phyloP scores from a whole-genome alignment of 2,329 filamentous ascomycete genomes.

The Sporothrix pallida region DNA sequence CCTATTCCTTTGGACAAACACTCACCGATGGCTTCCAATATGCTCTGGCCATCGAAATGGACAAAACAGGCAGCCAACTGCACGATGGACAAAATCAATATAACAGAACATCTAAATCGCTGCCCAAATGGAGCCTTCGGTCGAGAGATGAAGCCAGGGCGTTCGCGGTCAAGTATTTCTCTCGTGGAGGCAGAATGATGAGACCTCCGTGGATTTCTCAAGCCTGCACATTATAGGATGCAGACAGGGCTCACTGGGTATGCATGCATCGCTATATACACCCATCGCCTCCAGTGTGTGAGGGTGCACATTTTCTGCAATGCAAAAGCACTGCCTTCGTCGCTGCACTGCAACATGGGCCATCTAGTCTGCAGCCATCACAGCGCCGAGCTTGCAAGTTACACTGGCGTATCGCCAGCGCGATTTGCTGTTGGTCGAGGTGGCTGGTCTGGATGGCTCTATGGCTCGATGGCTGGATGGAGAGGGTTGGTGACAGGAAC shows the following conservation, averaged over 20 bases:
- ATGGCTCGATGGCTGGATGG: neutral
- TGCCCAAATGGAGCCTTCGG: too few species aligned
- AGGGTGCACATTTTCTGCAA: neutral
- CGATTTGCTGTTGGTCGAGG: neutral
- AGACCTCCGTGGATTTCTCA: too few species aligned
- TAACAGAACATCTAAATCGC: neutral
- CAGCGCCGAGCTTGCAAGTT: neutral
- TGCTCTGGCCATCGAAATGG: neutral
- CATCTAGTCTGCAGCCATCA: neutral
- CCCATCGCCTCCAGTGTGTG: neutral
- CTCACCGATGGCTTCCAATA: neutral
- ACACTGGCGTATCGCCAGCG: constrained; percentile 18
- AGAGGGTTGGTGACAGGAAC: neutral
- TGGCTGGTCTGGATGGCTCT: neutral
- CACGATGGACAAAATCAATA: neutral
- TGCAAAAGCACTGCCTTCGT: constrained; percentile 6
- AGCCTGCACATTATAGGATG: too few species aligned
- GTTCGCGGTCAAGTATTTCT: too few species aligned
- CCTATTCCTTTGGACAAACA: neutral
- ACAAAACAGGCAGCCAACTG: neutral
- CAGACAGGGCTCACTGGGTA: neutral
- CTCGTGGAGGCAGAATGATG: too few species aligned
- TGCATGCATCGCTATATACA: neutral
- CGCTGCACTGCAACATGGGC: constrained; percentile 21
- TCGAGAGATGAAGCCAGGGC: too few species aligned